Evolutionary conservation across 208 protist species (phyloP).

Genomic region (Jaenimonas drosophilae): DNA sequence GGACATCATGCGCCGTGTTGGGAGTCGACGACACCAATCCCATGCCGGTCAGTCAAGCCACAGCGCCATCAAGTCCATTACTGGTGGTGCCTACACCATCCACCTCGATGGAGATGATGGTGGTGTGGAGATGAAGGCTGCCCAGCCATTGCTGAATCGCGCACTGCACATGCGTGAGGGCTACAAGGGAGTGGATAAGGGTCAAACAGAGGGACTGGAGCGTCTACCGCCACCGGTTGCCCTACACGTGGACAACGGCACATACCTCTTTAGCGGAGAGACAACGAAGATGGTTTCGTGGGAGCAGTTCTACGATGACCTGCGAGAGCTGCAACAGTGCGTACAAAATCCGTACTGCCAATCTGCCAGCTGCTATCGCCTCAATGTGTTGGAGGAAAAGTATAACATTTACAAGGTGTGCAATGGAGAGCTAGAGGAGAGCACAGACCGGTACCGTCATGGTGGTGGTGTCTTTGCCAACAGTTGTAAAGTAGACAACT

Average conservation of each 20-base stretch:
- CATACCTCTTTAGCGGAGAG: conserved; percentile 50
- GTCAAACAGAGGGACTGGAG: conserved; percentile 24
- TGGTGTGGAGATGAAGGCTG: conserved; percentile 63
- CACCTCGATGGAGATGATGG: conserved; percentile 64
- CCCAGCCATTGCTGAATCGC: conserved; percentile 25
- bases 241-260: conserved; percentile 54
- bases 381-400: conserved; percentile 89
- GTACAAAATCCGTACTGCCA: conserved; percentile 47
- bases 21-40: too few relatives aligned
- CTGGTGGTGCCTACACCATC: conserved; percentile 52
- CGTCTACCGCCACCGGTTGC: conserved; percentile 15
- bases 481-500: conserved; percentile 91
- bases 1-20: too few relatives aligned
- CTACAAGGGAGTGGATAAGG: conserved; percentile 68
- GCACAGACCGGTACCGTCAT: conserved; percentile 38
- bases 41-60: too few relatives aligned
- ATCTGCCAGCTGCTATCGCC: conserved; percentile 46
- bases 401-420: conserved; percentile 89
- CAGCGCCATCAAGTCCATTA: too few relatives aligned
- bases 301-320: conserved; percentile 67
- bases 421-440: conserved; percentile 73
- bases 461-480: conserved; percentile 83
- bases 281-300: conserved; percentile 33
- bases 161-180: conserved; percentile 39
- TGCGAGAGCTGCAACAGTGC: conserved; percentile 25